A percentile compares a stretch with the other conserved stretches of the same genome.
phyloP scores from a whole-genome alignment of 495 filamentous ascomycete genomes.

The Collariella sp. region DNA sequence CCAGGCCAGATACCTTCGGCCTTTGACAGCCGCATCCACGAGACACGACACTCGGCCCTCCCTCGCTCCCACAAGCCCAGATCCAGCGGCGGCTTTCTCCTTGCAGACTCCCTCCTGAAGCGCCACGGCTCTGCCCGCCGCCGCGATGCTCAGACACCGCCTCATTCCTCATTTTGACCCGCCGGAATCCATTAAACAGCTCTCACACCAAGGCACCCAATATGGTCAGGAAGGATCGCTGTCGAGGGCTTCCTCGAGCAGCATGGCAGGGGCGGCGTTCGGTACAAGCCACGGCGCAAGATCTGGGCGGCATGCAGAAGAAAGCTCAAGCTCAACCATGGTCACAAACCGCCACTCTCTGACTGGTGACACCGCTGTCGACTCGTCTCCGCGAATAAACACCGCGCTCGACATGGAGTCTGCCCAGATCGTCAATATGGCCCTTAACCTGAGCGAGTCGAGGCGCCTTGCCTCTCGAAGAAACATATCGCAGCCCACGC shows the following conservation, averaged over 20 bases:
- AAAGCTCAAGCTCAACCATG: slow-evolving; percentile 7
- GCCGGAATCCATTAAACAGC: slow-evolving; percentile 12
- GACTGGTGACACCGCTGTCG: slow-evolving; percentile 16
- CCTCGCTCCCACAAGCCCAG: slow-evolving; percentile 34
- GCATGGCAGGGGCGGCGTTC: background rate
- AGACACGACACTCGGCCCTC: slow-evolving; percentile 19
- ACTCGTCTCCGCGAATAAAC: slow-evolving; percentile 15
- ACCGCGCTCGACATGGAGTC: slow-evolving; percentile 57
- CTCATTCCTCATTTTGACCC: slow-evolving; percentile 7
- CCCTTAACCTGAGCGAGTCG: slow-evolving; percentile 79
- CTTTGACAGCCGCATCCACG: slow-evolving; percentile 11
- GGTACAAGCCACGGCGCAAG: background rate
- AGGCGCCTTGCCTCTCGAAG: slow-evolving; percentile 53
- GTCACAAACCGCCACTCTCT: slow-evolving; percentile 15
- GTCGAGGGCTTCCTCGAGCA: background rate
- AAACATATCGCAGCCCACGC: slow-evolving; percentile 42
- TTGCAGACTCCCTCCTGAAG: slow-evolving; percentile 29
- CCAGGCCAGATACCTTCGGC: slow-evolving; percentile 15
- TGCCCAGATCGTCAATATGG: slow-evolving; percentile 82
- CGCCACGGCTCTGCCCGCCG: background rate
- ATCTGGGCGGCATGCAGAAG: background rate
- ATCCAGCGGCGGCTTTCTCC: slow-evolving; percentile 39
- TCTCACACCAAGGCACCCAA: background rate
- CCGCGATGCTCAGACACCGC: background rate
- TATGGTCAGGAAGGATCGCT: slow-evolving; percentile 8